Evolutionary conservation across 2,329 filamentous ascomycete species (phyloP).

Genomic region (Neofusicoccum ribis): DNA sequence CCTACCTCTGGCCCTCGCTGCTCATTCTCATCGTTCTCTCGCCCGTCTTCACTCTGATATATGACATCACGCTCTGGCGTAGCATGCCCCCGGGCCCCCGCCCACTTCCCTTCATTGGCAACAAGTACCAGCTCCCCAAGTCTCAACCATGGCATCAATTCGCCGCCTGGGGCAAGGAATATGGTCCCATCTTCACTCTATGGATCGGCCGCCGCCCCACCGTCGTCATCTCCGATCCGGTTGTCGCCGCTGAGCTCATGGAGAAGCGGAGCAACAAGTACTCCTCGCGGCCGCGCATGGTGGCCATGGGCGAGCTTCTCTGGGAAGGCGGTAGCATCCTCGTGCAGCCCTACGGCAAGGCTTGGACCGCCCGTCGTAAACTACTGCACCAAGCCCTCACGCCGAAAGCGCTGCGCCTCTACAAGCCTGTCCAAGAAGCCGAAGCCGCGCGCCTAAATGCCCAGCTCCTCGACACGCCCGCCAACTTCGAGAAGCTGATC

Average conservation of each 20-base stretch:
- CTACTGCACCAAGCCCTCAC: slow-evolving; percentile 48
- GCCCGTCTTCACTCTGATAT: slow-evolving; percentile 24
- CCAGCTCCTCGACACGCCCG: slow-evolving; percentile 43
- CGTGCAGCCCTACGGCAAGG: slow-evolving; percentile 52
- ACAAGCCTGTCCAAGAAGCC: slow-evolving; percentile 52
- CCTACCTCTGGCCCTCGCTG: neutral
- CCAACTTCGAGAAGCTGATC: slow-evolving; percentile 48
- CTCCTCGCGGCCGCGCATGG: slow-evolving; percentile 46
- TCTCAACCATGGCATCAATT: slow-evolving; percentile 40
- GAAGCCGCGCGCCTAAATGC: slow-evolving; percentile 49
- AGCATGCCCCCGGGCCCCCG: slow-evolving; percentile 51
- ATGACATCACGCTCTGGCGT: slow-evolving; percentile 34
- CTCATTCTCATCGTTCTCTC: neutral
- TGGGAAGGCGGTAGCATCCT: slow-evolving; percentile 48
- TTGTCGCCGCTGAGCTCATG: slow-evolving; percentile 46
- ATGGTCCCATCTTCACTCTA: slow-evolving; percentile 51
- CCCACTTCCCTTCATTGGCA: slow-evolving; percentile 48
- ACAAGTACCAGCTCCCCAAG: slow-evolving; percentile 32
- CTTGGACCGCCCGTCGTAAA: slow-evolving; percentile 47
- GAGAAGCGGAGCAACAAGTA: slow-evolving; percentile 49
- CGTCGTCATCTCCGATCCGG: slow-evolving; percentile 47
- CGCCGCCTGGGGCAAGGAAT: slow-evolving; percentile 45
- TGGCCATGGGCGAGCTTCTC: slow-evolving; percentile 48
- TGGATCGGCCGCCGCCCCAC: slow-evolving; percentile 51
- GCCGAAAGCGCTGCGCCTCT: slow-evolving; percentile 45